Evolutionary conservation across 164 flowering plant species (phyloP).

Genomic region (Paratinospora sagittata): DNA sequence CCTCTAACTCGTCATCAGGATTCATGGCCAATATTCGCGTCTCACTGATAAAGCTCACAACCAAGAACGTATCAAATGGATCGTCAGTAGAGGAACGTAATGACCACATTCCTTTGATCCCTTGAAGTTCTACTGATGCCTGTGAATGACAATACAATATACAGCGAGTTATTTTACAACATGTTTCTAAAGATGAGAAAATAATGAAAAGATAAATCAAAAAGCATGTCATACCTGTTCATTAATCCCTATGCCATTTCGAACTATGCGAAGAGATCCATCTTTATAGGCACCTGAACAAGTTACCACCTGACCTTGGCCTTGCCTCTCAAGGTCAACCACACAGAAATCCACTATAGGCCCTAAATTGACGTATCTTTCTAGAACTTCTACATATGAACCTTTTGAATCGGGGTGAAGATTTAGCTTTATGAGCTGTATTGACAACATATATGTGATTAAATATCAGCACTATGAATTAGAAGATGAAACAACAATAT

Average conservation of each 20-base stretch:
- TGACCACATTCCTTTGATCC: conserved; percentile 99
- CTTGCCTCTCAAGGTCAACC: conserved; percentile 98
- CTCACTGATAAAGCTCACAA: conserved; percentile 93
- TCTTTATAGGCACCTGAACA: conserved; percentile 99
- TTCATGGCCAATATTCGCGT: conserved; percentile 96
- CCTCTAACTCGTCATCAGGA: conserved; percentile 89
- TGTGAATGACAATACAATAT: conserved; percentile 18
- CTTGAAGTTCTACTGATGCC: conserved; percentile 99
- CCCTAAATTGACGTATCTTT: conserved; percentile 89
- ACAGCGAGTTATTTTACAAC: not conserved
- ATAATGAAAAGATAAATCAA: not conserved
- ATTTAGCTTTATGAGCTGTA: conserved; percentile 90
- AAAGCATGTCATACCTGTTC: conserved; percentile 61
- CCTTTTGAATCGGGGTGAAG: conserved; percentile 92
- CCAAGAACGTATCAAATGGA: conserved; percentile 85
- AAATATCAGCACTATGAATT: not conserved
- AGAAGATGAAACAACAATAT: not conserved
- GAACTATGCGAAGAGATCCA: conserved; percentile 96
- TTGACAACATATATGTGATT: conserved; percentile 5
- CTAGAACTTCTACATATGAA: conserved; percentile 92
- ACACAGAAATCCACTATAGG: conserved; percentile 97
- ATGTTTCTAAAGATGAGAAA: not conserved
- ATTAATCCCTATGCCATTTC: conserved; percentile 98
- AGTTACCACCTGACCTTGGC: conserved; percentile 98
- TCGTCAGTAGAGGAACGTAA: conserved; percentile 84